Conservation (phyloP, 2,329 filamentous ascomycete genomes). For the Fusarium dimerum region DNA sequence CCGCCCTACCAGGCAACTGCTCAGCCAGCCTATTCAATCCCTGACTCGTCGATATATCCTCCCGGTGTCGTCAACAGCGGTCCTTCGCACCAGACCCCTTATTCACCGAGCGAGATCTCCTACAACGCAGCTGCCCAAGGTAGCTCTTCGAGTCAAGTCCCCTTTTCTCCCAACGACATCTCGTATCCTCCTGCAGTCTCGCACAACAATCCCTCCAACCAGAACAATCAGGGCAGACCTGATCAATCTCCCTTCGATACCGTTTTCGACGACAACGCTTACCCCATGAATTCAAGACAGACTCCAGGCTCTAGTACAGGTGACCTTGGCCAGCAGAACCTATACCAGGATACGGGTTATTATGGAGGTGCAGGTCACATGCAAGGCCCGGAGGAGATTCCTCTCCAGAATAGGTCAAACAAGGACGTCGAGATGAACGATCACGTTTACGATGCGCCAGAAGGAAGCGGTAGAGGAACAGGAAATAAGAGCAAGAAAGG, state of each 20-base stretch:
- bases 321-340: slow-evolving; percentile 39
- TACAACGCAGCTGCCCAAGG: neutral
- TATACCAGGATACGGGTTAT: slow-evolving; percentile 59
- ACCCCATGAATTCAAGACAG: slow-evolving; percentile 53
- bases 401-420: slow-evolving; percentile 50
- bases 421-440: slow-evolving; percentile 51
- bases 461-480: slow-evolving; percentile 23
- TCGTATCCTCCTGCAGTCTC: slow-evolving; percentile 21
- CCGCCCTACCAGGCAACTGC: slow-evolving; percentile 35
- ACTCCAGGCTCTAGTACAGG: slow-evolving; percentile 38
- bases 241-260: slow-evolving; percentile 61
- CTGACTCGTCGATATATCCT: slow-evolving; percentile 21
- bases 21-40: slow-evolving; percentile 15
- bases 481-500: slow-evolving; percentile 39
- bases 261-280: slow-evolving; percentile 68
- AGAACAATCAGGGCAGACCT: slow-evolving; percentile 37
- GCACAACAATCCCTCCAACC: slow-evolving; percentile 27
- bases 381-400: slow-evolving; percentile 55
- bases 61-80: slow-evolving; percentile 16
- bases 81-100: slow-evolving; percentile 22
- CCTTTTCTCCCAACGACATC: slow-evolving; percentile 19
- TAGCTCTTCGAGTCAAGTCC: neutral
- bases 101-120: slow-evolving; percentile 8
- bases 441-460: slow-evolving; percentile 62
- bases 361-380: slow-evolving; percentile 46